Conservation (phyloP, 108 stramenopile species). For the Skeletonema marinoi region DNA sequence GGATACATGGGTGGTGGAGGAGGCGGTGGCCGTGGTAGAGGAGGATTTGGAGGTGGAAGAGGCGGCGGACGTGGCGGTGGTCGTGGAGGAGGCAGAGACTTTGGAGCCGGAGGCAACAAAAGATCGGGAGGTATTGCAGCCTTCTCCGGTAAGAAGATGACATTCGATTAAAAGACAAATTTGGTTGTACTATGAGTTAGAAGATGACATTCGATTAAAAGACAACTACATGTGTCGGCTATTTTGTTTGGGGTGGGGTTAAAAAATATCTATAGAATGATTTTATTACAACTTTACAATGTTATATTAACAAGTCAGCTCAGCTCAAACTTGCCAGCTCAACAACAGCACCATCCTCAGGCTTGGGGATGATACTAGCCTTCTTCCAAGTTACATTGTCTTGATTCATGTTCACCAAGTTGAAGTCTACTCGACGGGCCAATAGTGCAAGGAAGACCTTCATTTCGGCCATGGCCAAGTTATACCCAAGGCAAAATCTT, state of each 20-base stretch:
- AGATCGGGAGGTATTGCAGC: conserved; percentile 72
- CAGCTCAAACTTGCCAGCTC: conserved; percentile 14
- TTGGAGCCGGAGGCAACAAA: conserved; percentile 64
- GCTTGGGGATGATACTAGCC: conserved; percentile 38
- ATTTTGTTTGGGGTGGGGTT: background rate
- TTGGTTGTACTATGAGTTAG: background rate
- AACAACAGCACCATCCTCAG: conserved; percentile 34
- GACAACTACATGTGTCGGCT: background rate
- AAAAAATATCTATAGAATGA: background rate
- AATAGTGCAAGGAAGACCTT: conserved; percentile 63
- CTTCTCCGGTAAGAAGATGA: conserved; percentile 72
- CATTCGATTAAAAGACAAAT: background rate
- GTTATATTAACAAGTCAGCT: background rate
- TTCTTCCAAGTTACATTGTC: conserved; percentile 35
- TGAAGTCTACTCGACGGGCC: conserved; percentile 53
- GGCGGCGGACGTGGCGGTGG: conserved; percentile 63
- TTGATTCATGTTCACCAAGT: conserved; percentile 29
- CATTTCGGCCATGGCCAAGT: conserved; percentile 64
- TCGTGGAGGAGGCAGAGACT: conserved; percentile 59
- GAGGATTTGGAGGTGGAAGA: conserved; percentile 55
- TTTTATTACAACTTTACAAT: conserved; percentile 3
- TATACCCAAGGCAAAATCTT: conserved; percentile 52
- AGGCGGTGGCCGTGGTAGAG: conserved; percentile 65
- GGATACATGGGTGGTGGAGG: conserved; percentile 79
- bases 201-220: background rate